Evolutionary conservation across 2,329 filamentous ascomycete genomes (phyloP).

Genomic region (Beauveria varroae): DNA sequence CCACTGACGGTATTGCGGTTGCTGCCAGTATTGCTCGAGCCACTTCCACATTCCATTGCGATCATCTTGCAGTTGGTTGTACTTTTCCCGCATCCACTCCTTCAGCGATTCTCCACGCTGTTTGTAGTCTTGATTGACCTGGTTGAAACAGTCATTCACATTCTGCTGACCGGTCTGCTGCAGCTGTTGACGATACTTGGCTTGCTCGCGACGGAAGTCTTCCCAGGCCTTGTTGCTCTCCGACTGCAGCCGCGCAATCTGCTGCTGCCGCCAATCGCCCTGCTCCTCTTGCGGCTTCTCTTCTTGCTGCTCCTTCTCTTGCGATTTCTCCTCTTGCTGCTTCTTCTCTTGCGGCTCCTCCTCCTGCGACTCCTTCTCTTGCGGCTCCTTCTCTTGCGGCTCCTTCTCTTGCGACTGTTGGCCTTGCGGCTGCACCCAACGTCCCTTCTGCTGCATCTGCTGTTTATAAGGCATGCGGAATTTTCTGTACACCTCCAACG

Average conservation of each 20-base stretch:
- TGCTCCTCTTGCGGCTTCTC: neutral
- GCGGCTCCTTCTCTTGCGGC: too few relatives aligned
- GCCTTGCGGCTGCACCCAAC: neutral
- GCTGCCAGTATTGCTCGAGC: neutral
- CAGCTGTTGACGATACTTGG: neutral
- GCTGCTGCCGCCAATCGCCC: neutral
- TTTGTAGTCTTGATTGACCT: too few relatives aligned
- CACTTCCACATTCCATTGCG: neutral
- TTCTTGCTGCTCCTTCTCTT: too few relatives aligned
- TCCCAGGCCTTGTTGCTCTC: too few relatives aligned
- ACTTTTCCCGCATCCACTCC: neutral
- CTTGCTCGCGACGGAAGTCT: too few relatives aligned
- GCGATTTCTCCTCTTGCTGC: too few relatives aligned
- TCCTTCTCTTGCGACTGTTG: too few relatives aligned
- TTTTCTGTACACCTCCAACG: neutral
- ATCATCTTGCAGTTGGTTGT: neutral
- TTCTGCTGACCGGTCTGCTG: neutral
- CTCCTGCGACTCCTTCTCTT: too few relatives aligned
- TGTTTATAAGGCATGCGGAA: neutral
- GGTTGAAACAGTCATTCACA: neutral
- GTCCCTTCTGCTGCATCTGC: neutral
- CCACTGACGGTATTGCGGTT: neutral
- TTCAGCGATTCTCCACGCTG: too few relatives aligned
- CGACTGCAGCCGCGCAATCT: neutral
- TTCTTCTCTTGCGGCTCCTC: too few relatives aligned